These are phyloP conservation scores for Pseudogymnoascus destructans DNA, from an alignment of 2,329 filamentous ascomycete genomes.

Conservation along the genomic window DNA sequence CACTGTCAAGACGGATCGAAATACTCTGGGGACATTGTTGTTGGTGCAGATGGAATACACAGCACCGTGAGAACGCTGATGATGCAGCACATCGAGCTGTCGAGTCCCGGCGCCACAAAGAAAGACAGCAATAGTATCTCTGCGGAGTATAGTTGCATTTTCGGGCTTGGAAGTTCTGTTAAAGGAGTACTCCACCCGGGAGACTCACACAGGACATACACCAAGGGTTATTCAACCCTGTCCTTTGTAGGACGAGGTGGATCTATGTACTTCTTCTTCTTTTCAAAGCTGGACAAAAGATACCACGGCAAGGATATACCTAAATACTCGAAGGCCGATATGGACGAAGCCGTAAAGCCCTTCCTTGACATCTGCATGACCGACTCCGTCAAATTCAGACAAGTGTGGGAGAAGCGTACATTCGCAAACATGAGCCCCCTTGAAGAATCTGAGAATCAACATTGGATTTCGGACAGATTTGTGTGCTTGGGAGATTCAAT, in stretches of 20 bases:
- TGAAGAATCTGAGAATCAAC: conserved; percentile 16
- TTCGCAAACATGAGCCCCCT: conserved; percentile 11
- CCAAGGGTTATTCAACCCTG: conserved; percentile 12
- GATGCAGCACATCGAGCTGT: conserved; percentile 12
- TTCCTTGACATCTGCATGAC: conserved; percentile 10
- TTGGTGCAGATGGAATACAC: conserved; percentile 22
- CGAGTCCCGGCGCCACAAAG: not conserved
- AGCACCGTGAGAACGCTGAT: conserved; percentile 17
- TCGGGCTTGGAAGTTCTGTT: conserved; percentile 16
- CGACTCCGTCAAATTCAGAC: conserved; percentile 13
- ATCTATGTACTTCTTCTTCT: conserved; percentile 15
- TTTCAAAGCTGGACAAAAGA: conserved; percentile 14
- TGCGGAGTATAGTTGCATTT: conserved; percentile 20
- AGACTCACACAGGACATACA: conserved; percentile 11
- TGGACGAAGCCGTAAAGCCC: conserved; percentile 10
- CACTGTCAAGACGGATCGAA: conserved; percentile 16
- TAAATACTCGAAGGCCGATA: conserved; percentile 16
- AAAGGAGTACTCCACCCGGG: conserved; percentile 11
- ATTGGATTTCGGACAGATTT: conserved; percentile 18
- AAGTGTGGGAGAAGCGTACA: conserved; percentile 13
- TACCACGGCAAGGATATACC: conserved; percentile 15
- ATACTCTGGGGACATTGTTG: conserved; percentile 18
- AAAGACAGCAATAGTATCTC: conserved; percentile 15
- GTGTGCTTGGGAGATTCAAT: conserved; percentile 20
- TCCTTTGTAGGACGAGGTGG: conserved; percentile 13